Evolutionary conservation across 768 basidiomycete species (phyloP), one percentile per base, ranked within the genome.

Genomic region (Suillus hirtellus): DNA sequence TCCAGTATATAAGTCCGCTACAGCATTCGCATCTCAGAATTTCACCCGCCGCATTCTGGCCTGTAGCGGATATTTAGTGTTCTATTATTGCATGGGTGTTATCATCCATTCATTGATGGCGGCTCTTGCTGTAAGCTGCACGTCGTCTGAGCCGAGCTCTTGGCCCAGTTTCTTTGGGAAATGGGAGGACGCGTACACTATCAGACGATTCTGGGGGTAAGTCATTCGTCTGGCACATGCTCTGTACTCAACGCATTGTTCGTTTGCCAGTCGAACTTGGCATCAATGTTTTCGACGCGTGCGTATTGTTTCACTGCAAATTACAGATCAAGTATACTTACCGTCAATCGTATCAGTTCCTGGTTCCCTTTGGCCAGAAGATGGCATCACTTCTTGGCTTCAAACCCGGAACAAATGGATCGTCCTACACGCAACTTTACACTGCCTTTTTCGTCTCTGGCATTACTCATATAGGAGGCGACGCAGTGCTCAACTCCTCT

Each of bases 141-240:
- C 56, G 4, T 42, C 64, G 4, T 72, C 72, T n/a, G 53, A 74
- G n/a, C 77, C 78, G 0, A 64, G 68, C 24, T 73, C 75, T 37
- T 83, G 81, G 80, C 79, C 80, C 1, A 68, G 69, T 27, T 42
- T 78, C 5, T 81, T 77, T 63, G 78, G 79, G 0, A 60, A 62
- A 6, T 69, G 66, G 59, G 55, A 61, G 14, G 73, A 81, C 31
- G 76, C 77, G 12, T 80, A 77, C 61, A 78, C 78, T 1, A 63
- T 82, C 10, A 75, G 78, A 21, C 70, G 71, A 9, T 73, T 78
- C 31, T 82, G 81, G 81, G 76, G 79, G 79, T 79, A 64, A 66
- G 78, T 70, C 14, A 55, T 37, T 61, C 24, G n/a, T 34, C 31
- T 49, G n/a, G 60, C 31, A 10, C 37, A 19, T 35, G 54, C 17